Percentiles rank a stretch among this genome's conserved stretches.
Conservation (phyloP, 306 rosid genomes). For the Gynostemma pentaphyllum region DNA sequence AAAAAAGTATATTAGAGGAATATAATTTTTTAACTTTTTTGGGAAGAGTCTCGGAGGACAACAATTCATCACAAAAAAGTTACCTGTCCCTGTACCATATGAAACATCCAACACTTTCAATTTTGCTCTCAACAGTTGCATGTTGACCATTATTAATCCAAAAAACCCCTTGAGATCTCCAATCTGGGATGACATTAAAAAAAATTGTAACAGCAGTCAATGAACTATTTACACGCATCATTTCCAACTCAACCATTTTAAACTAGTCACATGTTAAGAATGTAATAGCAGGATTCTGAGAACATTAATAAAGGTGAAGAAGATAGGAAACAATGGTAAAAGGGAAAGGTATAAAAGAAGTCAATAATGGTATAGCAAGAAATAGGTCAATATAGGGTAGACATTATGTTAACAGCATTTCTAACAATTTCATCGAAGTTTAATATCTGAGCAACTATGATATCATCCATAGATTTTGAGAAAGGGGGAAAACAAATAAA, state of each 20-base stretch:
- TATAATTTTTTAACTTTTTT: background rate
- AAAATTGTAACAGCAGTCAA: background rate
- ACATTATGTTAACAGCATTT: background rate
- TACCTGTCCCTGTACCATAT: constrained; percentile 70
- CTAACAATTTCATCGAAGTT: background rate
- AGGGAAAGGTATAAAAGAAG: background rate
- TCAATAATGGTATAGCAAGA: background rate
- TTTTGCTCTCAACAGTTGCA: constrained; percentile 72
- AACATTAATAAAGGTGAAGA: background rate
- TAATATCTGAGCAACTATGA: background rate
- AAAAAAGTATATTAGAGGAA: background rate
- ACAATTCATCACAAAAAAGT: no score
- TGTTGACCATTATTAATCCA: constrained; percentile 65
- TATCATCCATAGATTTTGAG: background rate
- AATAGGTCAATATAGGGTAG: background rate
- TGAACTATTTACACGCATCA: background rate
- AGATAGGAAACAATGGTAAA: background rate
- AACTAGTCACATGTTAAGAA: background rate
- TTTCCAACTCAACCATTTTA: background rate
- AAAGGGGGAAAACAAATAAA: no score
- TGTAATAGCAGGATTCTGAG: background rate
- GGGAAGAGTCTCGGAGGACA: background rate
- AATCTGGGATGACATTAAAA: constrained; percentile 33
- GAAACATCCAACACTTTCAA: constrained; percentile 70
- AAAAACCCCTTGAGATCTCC: constrained; percentile 84